These are phyloP conservation scores for Botrytis byssoidea DNA, from an alignment of 2,329 filamentous ascomycete species.

Conservation along the genomic window DNA sequence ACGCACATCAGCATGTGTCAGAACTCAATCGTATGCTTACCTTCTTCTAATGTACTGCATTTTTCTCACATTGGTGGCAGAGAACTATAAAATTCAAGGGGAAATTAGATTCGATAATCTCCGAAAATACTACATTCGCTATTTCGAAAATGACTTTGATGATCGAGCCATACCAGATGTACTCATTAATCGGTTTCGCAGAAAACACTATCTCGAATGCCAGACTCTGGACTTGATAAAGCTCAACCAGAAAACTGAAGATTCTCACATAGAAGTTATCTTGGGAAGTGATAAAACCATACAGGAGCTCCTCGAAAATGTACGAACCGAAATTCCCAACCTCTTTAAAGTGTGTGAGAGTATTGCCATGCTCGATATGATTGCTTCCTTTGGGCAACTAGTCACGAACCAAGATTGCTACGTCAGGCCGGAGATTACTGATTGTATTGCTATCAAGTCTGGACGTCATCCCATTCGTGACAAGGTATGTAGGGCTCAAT, in stretches of 20 bases:
- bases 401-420: constrained; percentile 63
- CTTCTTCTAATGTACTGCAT: not conserved
- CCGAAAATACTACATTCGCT: constrained; percentile 75
- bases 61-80: constrained; percentile 23
- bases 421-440: constrained; percentile 59
- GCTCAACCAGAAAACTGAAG: constrained; percentile 71
- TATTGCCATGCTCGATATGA: constrained; percentile 84
- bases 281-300: constrained; percentile 78
- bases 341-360: constrained; percentile 86
- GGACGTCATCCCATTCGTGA: constrained; percentile 70
- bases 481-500: constrained; percentile 43
- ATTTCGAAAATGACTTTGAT: constrained; percentile 63
- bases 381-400: constrained; percentile 72
- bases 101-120: constrained; percentile 73
- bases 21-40: constrained; percentile 58
- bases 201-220: constrained; percentile 77
- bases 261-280: constrained; percentile 81
- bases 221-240: constrained; percentile 84
- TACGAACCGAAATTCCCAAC: constrained; percentile 67
- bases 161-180: constrained; percentile 58
- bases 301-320: constrained; percentile 65
- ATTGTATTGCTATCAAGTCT: constrained; percentile 62
- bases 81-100: constrained; percentile 53
- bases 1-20: constrained; percentile 69
- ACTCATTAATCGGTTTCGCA: constrained; percentile 75